phyloP scores from a whole-genome alignment of 148 eudicot species.

The Spergularia marina region DNA sequence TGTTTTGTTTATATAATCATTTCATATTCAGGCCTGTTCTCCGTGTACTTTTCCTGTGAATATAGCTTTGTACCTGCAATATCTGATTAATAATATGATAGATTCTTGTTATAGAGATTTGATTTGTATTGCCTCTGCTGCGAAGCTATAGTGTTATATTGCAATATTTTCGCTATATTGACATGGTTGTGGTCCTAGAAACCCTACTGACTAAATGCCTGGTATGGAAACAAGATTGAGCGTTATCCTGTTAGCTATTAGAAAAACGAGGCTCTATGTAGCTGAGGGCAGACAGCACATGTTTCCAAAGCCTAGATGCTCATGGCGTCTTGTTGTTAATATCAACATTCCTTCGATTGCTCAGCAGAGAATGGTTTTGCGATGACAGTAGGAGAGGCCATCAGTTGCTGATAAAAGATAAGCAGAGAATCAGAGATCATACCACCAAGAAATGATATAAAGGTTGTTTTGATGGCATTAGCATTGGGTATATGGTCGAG shows the following conservation, averaged over 20 bases:
- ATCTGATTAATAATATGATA: neutral
- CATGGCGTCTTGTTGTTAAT: neutral
- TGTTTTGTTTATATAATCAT: neutral
- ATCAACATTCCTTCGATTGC: neutral
- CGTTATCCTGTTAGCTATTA: neutral
- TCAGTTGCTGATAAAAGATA: neutral
- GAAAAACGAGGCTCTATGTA: neutral
- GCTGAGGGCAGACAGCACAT: neutral
- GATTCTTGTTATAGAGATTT: neutral
- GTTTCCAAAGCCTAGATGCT: neutral
- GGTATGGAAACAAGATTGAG: neutral
- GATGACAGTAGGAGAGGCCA: neutral
- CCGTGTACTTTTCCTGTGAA: neutral
- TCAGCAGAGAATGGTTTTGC: neutral
- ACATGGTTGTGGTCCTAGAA: neutral
- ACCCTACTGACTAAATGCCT: neutral
- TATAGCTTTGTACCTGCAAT: slow-evolving; percentile 20
- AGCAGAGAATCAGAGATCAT: neutral
- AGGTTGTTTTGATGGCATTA: neutral
- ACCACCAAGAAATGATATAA: neutral
- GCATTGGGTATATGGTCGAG: too few relatives aligned
- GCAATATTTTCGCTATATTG: neutral
- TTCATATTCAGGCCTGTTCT: neutral
- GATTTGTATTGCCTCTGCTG: slow-evolving; percentile 11
- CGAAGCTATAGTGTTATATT: neutral